Base-by-base conservation (phyloP, 345 rosid species). In the Dipteronia dyeriana region DNA sequence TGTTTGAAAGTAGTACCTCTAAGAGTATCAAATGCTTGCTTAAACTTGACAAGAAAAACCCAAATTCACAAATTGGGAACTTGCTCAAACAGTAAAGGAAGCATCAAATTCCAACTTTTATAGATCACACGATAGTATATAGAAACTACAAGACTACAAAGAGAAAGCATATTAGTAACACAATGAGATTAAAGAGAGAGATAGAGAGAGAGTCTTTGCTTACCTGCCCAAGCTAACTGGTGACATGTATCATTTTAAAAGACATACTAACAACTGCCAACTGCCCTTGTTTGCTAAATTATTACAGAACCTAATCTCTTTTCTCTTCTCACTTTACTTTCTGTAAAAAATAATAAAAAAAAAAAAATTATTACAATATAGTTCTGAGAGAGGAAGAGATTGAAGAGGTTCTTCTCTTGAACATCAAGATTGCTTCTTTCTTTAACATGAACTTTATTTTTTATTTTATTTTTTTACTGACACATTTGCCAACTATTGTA, bases 401-500 rank as follows among this genome's bases (percentile, higher is more conserved):
- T 83, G 86, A 76, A 82, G 86, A 86, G 87, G 91, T 90, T 87
- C 92, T 86, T 90, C 93, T 86, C 95, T 92, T 94, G 82, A 80
- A 78, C 81, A 17, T 85, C 91, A 92, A 92, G 95, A 88, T 84
- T 88, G 45, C 86, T 89, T 76, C 60, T 85, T 80, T 71, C 83
- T 73, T 83, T 77, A 68, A 88, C 89, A 84, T 49, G n/a, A 49
- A 17, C 34, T 45, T 64, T 11, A 5, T 75, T 66, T 76, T 47
- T 70, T 60, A 79, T 80, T 7, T 68, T 78, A 45, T 70, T 60
- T 78, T 81, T 78, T 85, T 71, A 86, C 97, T 86, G 92, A 91
- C 98, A 90, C 80, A 84, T 66, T 85, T 86, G 92, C 94, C 97
- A 89, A 89, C 95, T 87, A 85, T 87, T 84, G 82, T 85, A 82